Evolutionary conservation across 306 rosid genomes (phyloP), one percentile per base, ranked within the genome.

Genomic region (Vigna hirtella): DNA sequence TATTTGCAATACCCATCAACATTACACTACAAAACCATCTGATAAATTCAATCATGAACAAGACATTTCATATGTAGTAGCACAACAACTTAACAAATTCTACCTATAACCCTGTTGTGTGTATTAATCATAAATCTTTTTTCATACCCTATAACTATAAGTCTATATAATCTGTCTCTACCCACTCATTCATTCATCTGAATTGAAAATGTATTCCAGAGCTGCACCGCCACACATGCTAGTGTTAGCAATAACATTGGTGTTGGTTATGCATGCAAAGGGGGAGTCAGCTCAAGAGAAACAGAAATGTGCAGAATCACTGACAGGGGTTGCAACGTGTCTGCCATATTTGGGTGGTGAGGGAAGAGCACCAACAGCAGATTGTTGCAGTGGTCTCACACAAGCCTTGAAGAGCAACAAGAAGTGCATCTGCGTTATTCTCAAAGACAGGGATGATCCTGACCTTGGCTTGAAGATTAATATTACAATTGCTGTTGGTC

Each of bases 351-450:
- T 91, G 36, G 83, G 86, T 17, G 90, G 88, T 18, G 69, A 89
- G 8, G 90, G 89, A 28, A 91, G 70, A 79, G 69, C 89, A 12
- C 96, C 93, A 1, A 87, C 96, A 34, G 86, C 82, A 1, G 92
- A 88, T 70, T 90, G 95, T 47, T 90, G 95, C 69, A 80, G 18
- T 13, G 90, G 93, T 51, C 88, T 89, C 12, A 89, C 85, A 47
- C 81, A 82, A 65, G 89, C 84, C 59, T 76, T 91, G 1, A 84
- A 81, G 75, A 74, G 13, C 80, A 86, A 87, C 17, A 86, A 89
- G 82, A 91, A 83, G 69, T 89, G 93, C 73, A 52, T 91, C 16
- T 91, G 96, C 45, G 66, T 89, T 8, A 65, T 91, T 50, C 17
- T 91, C 20, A 68, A 81, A 66, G 88, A 89, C 52, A 85, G 93